A percentile compares a stretch with the other conserved stretches of the same genome.
Conservation (phyloP, 345 rosid species). For the Eucalyptus leucophloia region DNA sequence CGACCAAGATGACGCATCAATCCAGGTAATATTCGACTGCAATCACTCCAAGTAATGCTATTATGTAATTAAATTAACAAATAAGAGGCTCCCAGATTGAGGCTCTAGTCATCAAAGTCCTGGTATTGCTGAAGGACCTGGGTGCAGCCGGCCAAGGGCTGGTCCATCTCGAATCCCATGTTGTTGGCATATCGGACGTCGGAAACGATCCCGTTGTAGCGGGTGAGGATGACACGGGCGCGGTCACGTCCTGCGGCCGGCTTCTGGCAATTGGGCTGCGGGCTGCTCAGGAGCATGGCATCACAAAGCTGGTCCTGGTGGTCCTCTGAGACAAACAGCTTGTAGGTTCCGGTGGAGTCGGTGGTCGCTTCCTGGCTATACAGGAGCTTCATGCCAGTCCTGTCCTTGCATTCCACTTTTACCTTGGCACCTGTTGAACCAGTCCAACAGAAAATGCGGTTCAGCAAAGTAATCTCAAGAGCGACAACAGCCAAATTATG, state of each 20-base stretch:
- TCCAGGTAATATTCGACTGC: background rate
- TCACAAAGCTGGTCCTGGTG: slow-evolving; percentile 73
- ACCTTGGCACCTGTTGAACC: slow-evolving; percentile 55
- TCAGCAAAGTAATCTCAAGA: background rate
- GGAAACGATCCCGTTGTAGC: slow-evolving; percentile 49
- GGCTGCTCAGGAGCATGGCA: slow-evolving; percentile 47
- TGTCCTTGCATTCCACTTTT: slow-evolving; percentile 50
- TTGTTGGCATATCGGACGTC: slow-evolving; percentile 50
- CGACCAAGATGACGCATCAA: background rate
- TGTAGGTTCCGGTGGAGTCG: slow-evolving; percentile 53
- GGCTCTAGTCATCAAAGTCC: slow-evolving; percentile 25
- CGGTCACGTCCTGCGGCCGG: slow-evolving; percentile 59
- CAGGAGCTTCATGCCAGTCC: slow-evolving; percentile 29
- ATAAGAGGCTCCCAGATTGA: background rate
- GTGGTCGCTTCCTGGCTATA: slow-evolving; percentile 52
- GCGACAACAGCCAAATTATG: background rate
- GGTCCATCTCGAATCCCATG: slow-evolving; percentile 44
- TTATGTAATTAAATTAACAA: background rate
- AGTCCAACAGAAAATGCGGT: background rate
- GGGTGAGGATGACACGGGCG: slow-evolving; percentile 72
- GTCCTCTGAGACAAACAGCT: slow-evolving; percentile 54
- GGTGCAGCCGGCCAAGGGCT: slow-evolving; percentile 38
- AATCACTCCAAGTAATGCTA: background rate
- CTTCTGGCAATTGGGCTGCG: slow-evolving; percentile 30
- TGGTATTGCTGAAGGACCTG: slow-evolving; percentile 59